phyloP scores from a whole-genome alignment of 257 asterid species.

The Haberlea rhodopensis region DNA sequence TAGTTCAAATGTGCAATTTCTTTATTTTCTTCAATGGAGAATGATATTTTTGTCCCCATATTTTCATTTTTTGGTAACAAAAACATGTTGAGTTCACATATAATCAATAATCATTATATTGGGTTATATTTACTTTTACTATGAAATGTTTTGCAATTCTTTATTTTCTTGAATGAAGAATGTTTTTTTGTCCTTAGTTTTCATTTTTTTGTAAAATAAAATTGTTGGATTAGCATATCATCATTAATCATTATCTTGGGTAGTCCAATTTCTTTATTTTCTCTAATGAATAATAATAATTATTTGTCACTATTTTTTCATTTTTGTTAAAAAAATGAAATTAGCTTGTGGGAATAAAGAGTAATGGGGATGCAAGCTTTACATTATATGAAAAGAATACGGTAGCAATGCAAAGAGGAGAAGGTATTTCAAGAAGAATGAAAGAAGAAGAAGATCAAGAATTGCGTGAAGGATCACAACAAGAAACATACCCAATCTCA shows the following conservation, averaged over 20 bases:
- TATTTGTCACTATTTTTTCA: background rate
- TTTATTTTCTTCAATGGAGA: too few species aligned
- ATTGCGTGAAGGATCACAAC: slow-evolving; percentile 62
- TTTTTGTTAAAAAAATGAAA: slow-evolving; percentile 23
- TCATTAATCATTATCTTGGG: background rate
- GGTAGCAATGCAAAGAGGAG: slow-evolving; percentile 47
- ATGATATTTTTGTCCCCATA: too few species aligned
- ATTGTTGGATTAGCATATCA: background rate
- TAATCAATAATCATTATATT: background rate
- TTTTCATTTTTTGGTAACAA: background rate
- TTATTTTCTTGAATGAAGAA: slow-evolving; percentile 6
- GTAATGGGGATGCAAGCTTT: slow-evolving; percentile 63
- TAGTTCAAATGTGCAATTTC: too few species aligned
- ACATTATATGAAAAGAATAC: slow-evolving; percentile 52
- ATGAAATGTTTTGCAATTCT: background rate
- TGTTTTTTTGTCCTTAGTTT: too few species aligned
- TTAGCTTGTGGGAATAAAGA: slow-evolving; percentile 76
- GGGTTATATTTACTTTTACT: background rate
- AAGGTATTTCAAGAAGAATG: slow-evolving; percentile 50
- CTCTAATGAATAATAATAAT: background rate
- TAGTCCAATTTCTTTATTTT: background rate
- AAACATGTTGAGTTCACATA: too few species aligned
- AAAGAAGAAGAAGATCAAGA: slow-evolving; percentile 39
- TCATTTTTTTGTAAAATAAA: background rate
- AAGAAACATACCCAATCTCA: slow-evolving; percentile 64